Conservation (phyloP, 2,329 filamentous ascomycete genomes). For the Diaporthe velutina region DNA sequence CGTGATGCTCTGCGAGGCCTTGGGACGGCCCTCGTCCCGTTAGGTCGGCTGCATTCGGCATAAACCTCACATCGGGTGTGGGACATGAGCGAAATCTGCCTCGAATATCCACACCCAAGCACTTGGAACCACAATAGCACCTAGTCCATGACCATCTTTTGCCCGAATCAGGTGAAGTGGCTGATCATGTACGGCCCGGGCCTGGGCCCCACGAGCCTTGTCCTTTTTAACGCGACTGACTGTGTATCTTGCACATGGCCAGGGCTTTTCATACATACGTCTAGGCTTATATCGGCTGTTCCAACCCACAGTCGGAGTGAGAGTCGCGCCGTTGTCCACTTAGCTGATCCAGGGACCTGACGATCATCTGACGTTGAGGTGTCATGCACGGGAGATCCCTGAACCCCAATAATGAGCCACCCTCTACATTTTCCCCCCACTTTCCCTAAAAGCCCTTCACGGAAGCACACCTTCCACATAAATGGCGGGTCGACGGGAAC, state of each 20-base stretch:
- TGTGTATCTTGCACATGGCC: background rate
- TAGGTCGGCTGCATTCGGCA: background rate
- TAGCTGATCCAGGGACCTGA: slow-evolving; percentile 14
- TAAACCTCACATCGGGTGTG: background rate
- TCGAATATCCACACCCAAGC: background rate
- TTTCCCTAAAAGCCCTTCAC: slow-evolving; percentile 26
- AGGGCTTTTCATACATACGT: background rate
- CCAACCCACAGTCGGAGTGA: background rate
- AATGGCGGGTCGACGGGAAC: slow-evolving; percentile 32
- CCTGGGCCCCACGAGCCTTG: background rate
- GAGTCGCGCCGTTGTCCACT: background rate
- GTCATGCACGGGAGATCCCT: slow-evolving; percentile 5
- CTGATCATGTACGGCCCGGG: background rate
- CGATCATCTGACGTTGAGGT: slow-evolving; percentile 19
- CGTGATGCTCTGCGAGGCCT: background rate
- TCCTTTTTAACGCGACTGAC: background rate
- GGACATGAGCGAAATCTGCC: background rate
- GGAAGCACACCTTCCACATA: slow-evolving; percentile 36
- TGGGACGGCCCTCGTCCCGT: slow-evolving; percentile 11
- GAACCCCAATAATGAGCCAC: slow-evolving; percentile 7
- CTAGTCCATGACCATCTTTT: background rate
- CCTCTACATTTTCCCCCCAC: slow-evolving; percentile 13
- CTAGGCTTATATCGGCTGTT: background rate
- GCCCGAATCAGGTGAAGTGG: background rate
- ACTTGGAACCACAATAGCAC: background rate